Percentiles rank a stretch among this genome's conserved stretches.
These are phyloP conservation scores for Leishmania aethiopica DNA, from an alignment of 208 protist genomes.

Conservation along the genomic window DNA sequence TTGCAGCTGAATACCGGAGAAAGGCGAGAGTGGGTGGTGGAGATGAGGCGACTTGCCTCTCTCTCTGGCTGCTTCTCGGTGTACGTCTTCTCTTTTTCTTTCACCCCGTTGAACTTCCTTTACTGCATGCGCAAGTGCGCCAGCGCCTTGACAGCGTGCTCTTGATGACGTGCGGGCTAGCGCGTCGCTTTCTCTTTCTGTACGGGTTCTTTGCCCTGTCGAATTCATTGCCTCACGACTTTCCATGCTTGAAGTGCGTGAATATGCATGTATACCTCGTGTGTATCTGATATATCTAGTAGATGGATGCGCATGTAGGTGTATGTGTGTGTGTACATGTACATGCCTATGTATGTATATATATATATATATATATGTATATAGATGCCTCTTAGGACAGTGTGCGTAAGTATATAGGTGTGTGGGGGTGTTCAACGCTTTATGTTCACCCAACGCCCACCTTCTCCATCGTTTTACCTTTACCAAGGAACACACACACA, in stretches of 20 bases:
- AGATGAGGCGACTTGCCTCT: background rate
- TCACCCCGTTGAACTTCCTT: background rate
- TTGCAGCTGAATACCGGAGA: background rate
- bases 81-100: background rate
- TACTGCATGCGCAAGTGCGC: background rate
- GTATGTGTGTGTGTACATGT: too few species aligned
- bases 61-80: background rate
- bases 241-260: background rate
- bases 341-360: background rate
- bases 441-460: background rate
- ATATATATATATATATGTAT: slow-evolving; percentile 20
- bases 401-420: background rate
- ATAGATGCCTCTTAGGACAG: slow-evolving; percentile 8
- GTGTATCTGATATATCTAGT: too few species aligned
- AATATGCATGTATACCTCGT: too few species aligned
- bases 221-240: background rate
- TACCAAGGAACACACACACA: background rate
- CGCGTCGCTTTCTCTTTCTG: background rate
- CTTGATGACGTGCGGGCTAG: background rate
- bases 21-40: background rate
- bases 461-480: background rate
- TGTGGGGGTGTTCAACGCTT: background rate
- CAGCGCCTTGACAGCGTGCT: background rate
- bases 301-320: background rate
- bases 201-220: background rate